phyloP scores from a whole-genome alignment of 2,329 filamentous ascomycete genomes.

The Neopestalotiopsis sp. region DNA sequence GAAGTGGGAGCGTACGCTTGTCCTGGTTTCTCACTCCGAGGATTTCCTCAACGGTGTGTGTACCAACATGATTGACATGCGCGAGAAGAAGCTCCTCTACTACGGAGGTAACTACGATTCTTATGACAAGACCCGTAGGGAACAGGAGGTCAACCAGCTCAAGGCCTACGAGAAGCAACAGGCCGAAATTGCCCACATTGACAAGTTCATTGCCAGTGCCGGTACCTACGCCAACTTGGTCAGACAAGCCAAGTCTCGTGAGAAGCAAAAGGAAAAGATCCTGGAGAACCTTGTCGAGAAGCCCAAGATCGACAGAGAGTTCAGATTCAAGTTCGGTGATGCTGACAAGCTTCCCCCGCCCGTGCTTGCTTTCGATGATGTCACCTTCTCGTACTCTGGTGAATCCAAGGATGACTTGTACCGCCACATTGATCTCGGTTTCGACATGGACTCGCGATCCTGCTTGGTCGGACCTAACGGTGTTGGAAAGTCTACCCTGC shows the following conservation, averaged over 20 bases:
- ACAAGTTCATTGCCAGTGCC: slow-evolving; percentile 99
- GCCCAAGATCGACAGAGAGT: slow-evolving; percentile 82
- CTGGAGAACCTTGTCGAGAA: slow-evolving; percentile 98
- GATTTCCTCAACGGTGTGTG: slow-evolving; percentile 99
- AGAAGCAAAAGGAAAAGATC: slow-evolving; percentile 99
- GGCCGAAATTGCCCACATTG: slow-evolving; percentile 98
- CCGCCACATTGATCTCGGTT: slow-evolving; percentile 95
- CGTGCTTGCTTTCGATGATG: slow-evolving; percentile 93
- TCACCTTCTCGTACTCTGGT: slow-evolving; percentile 97
- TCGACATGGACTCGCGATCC: slow-evolving; percentile 99
- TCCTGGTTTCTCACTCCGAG: slow-evolving; percentile 96
- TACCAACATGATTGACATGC: slow-evolving; percentile 98
- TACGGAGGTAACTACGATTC: slow-evolving; percentile 99
- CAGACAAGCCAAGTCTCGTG: slow-evolving; percentile 96
- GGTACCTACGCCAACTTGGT: slow-evolving; percentile 99
- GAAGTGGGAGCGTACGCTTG: slow-evolving; percentile 98
- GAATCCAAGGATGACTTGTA: slow-evolving; percentile 90
- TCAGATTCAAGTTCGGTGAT: slow-evolving; percentile 97
- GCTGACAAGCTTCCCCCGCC: slow-evolving; percentile 99
- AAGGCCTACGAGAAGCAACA: slow-evolving; percentile 99
- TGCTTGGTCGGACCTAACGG: slow-evolving; percentile 97
- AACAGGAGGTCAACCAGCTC: slow-evolving; percentile 97
- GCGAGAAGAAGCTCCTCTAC: slow-evolving; percentile 85
- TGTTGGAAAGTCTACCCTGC: slow-evolving; percentile 97
- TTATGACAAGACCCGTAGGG: slow-evolving; percentile 89